A percentile compares a stretch with the other conserved stretches of the same genome.
phyloP scores from a whole-genome alignment of 2,329 filamentous ascomycete species.

The Colletotrichum salicis region DNA sequence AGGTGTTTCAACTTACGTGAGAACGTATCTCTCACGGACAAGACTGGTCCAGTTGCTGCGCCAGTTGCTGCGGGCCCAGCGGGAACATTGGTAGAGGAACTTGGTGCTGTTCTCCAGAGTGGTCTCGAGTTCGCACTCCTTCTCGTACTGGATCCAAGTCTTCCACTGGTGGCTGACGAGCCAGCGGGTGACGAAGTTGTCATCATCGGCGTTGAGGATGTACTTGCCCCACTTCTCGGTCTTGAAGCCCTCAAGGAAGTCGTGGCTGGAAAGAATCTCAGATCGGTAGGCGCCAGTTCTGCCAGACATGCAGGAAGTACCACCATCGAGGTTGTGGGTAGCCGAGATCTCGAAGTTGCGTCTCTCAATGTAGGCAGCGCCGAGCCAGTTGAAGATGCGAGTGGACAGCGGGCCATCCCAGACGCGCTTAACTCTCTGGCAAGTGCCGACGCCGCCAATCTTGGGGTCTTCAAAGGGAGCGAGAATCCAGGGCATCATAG shows the following conservation, averaged over 20 bases:
- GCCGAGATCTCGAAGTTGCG: conserved; percentile 97
- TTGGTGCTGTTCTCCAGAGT: conserved; percentile 89
- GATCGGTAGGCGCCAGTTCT: conserved; percentile 93
- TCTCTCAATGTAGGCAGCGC: conserved; percentile 90
- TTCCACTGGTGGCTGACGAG: conserved; percentile 92
- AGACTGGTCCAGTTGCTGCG: conserved; percentile 94
- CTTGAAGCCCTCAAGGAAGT: conserved; percentile 89
- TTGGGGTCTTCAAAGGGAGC: conserved; percentile 87
- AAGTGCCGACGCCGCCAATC: conserved; percentile 92
- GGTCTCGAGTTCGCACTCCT: conserved; percentile 90
- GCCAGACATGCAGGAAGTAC: conserved; percentile 96
- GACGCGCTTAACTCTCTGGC: conserved; percentile 83
- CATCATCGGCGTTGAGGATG: conserved; percentile 94
- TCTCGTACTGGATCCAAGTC: conserved; percentile 94
- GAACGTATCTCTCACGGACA: conserved; percentile 83
- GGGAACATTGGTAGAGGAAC: conserved; percentile 91
- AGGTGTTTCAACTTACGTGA: conserved; percentile 73
- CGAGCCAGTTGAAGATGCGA: conserved; percentile 86
- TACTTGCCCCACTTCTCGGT: conserved; percentile 90
- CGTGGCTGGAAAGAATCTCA: conserved; percentile 84
- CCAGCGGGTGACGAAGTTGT: conserved; percentile 98
- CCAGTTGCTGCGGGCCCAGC: conserved; percentile 98
- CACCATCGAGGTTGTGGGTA: conserved; percentile 93
- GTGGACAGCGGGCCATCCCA: conserved; percentile 67
- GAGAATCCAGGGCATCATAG: conserved; percentile 89